Conservation (phyloP, 345 rosid genomes). For the Aethionema arabicum region DNA sequence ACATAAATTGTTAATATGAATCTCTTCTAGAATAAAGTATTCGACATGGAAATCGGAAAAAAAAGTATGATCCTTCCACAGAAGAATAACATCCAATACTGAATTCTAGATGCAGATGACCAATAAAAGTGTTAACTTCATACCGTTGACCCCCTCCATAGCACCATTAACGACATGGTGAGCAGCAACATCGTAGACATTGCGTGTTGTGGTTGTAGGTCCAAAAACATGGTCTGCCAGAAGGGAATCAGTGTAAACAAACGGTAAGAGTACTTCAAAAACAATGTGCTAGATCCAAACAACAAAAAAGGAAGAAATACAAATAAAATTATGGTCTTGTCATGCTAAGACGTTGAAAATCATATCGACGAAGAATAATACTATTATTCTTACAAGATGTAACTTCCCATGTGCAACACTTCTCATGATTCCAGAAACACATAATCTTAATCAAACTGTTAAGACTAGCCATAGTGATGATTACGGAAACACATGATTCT, state of each 20-base stretch:
- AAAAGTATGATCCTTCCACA: neutral
- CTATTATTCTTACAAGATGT: slow-evolving; percentile 8
- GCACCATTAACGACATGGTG: slow-evolving; percentile 95
- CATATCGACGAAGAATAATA: slow-evolving; percentile 3
- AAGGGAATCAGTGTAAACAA: slow-evolving; percentile 15
- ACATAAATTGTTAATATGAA: slow-evolving; percentile 9
- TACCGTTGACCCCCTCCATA: slow-evolving; percentile 98
- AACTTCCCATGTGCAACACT: slow-evolving; percentile 6
- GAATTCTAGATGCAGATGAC: slow-evolving; percentile 18
- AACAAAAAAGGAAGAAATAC: slow-evolving; percentile 8
- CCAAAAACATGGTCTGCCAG: slow-evolving; percentile 89
- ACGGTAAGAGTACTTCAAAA: slow-evolving; percentile 6
- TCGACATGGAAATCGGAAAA: slow-evolving; percentile 2
- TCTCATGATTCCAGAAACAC: slow-evolving; percentile 17
- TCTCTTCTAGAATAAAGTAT: neutral
- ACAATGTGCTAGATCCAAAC: slow-evolving; percentile 14
- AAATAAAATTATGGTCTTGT: neutral
- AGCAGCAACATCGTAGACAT: slow-evolving; percentile 95
- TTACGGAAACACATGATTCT: slow-evolving; percentile 3
- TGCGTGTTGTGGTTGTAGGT: slow-evolving; percentile 99
- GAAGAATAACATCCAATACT: slow-evolving; percentile 7
- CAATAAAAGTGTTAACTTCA: slow-evolving; percentile 17
- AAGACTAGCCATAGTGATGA: slow-evolving; percentile 61
- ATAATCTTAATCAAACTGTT: slow-evolving; percentile 7
- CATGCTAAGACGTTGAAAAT: slow-evolving; percentile 10